Evolutionary conservation across 495 filamentous ascomycete genomes (phyloP).

Genomic region (Parathielavia appendiculata): DNA sequence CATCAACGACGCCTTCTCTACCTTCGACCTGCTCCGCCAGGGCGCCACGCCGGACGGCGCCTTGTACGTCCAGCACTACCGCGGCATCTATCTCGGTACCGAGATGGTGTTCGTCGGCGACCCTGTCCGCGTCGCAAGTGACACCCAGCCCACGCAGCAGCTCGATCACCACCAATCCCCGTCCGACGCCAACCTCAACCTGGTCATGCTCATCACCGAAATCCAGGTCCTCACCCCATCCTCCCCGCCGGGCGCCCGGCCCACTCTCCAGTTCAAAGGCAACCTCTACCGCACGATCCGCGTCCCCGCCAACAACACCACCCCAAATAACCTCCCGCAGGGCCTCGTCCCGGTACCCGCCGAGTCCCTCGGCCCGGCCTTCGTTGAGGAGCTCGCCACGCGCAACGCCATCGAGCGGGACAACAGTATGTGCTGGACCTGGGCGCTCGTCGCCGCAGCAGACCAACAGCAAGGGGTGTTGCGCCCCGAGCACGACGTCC

Average conservation of each 20-base stretch:
- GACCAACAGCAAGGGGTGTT: not conserved
- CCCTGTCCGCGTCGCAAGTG: constrained; percentile 32
- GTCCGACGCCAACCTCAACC: constrained; percentile 16
- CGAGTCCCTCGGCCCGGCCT: constrained; percentile 30
- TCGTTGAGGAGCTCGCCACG: constrained; percentile 33
- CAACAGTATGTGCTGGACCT: constrained; percentile 28
- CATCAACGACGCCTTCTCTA: constrained; percentile 41
- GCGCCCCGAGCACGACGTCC: constrained; percentile 29
- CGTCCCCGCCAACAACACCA: not conserved
- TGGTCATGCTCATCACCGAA: constrained; percentile 34
- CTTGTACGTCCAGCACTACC: constrained; percentile 14
- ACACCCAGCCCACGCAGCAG: not conserved
- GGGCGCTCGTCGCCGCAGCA: constrained; percentile 24
- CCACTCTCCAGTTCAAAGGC: constrained; percentile 29
- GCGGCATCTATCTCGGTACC: constrained; percentile 42
- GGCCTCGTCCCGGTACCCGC: constrained; percentile 6
- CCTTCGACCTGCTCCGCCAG: constrained; percentile 33
- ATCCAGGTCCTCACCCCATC: constrained; percentile 23
- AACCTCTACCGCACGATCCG: constrained; percentile 24
- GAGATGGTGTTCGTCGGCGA: constrained; percentile 41
- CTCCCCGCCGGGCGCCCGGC: constrained; percentile 11
- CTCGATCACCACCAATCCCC: constrained; percentile 2
- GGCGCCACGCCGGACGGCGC: constrained; percentile 13
- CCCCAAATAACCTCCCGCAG: not conserved
- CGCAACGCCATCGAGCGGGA: constrained; percentile 32